These are phyloP conservation scores for Dactylonectria estremocensis DNA, from an alignment of 2,329 filamentous ascomycete species.

Conservation along the genomic window DNA sequence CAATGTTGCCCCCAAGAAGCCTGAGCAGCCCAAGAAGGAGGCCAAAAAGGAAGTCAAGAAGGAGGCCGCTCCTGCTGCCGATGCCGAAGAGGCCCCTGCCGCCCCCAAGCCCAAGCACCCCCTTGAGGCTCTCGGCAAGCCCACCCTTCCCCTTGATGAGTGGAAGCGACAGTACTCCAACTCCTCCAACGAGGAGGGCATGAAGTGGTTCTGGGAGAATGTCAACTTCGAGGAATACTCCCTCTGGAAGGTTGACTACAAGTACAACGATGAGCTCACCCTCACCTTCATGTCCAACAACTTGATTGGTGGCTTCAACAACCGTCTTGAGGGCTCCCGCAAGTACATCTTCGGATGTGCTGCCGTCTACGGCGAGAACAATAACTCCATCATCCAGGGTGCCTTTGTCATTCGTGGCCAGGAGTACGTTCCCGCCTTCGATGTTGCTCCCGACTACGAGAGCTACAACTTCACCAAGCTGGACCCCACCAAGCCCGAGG, in stretches of 20 bases:
- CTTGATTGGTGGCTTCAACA: slow-evolving; percentile 98
- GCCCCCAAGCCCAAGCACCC: slow-evolving; percentile 85
- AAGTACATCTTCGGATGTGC: slow-evolving; percentile 97
- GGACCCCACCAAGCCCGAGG: slow-evolving; percentile 87
- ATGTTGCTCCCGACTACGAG: slow-evolving; percentile 97
- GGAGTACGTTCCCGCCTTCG: slow-evolving; percentile 88
- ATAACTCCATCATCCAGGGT: slow-evolving; percentile 92
- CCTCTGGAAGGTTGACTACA: slow-evolving; percentile 94
- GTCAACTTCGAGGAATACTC: slow-evolving; percentile 96
- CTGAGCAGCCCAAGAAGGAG: slow-evolving; percentile 77
- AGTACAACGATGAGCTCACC: slow-evolving; percentile 99
- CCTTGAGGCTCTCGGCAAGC: slow-evolving; percentile 70
- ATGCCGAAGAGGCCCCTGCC: slow-evolving; percentile 62
- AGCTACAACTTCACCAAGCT: slow-evolving; percentile 98
- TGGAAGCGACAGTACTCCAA: slow-evolving; percentile 99
- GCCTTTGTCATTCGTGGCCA: slow-evolving; percentile 96
- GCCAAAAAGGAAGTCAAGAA: slow-evolving; percentile 68
- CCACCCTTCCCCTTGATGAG: slow-evolving; percentile 90
- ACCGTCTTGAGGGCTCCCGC: slow-evolving; percentile 95
- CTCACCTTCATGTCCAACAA: slow-evolving; percentile 99
- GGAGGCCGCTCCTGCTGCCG: slow-evolving; percentile 54
- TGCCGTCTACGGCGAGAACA: slow-evolving; percentile 90
- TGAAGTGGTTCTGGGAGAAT: slow-evolving; percentile 99
- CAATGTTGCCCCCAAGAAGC: slow-evolving; percentile 83
- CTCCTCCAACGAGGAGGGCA: slow-evolving; percentile 80